Evolutionary conservation across 2,329 filamentous ascomycete species (phyloP), one percentile per base, ranked within the genome.

Genomic region (Fusarium burgessii): DNA sequence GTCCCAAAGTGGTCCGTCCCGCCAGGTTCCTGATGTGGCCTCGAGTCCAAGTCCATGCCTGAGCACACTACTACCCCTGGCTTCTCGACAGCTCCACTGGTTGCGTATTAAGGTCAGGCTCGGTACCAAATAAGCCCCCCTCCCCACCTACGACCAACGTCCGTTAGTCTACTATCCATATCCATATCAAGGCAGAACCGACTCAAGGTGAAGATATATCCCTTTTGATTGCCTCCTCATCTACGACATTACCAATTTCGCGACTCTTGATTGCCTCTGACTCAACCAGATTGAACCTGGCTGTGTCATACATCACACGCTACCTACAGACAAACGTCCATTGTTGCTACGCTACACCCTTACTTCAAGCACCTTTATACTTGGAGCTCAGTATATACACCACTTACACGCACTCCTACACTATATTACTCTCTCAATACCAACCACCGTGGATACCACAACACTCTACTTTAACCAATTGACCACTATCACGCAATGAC

Each of bases 51-150:
- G 49, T 63, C 52, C 43, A 50, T 60, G 52, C 62, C 50, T 59
- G 60, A 62, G 45, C 52, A 52, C 65, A 55, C 46, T 54, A 62
- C 62, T 73, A 68, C 70, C 70, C 70, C 70, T 72, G 66, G 70
- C 70, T 52, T 58, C 57, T 60, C 45, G 61, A 47, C 49, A 72
- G 61, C 71, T 76, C 74, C 74, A 76, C 74, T 55, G 61, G 62
- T 72, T 76, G 72, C 74, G 73, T 76, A 75, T 71, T 68, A 75
- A 76, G 74, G 72, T 51, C 74, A 68, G 72, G 65, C 69, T 71
- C 60, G 45, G 61, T 73, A 67, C 62, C 70, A 73, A 72, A 75
- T 75, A 75, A 75, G 73, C 73, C 73, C 68, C 72, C 70, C 72
- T 66, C 73, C 73, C 72, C 67, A 68, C 71, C 61, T 62, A 59